A percentile compares a stretch with the other conserved stretches of the same genome.
Conservation (phyloP, 176 grass and related monocot genomes). For the Ensete glaucum region DNA sequence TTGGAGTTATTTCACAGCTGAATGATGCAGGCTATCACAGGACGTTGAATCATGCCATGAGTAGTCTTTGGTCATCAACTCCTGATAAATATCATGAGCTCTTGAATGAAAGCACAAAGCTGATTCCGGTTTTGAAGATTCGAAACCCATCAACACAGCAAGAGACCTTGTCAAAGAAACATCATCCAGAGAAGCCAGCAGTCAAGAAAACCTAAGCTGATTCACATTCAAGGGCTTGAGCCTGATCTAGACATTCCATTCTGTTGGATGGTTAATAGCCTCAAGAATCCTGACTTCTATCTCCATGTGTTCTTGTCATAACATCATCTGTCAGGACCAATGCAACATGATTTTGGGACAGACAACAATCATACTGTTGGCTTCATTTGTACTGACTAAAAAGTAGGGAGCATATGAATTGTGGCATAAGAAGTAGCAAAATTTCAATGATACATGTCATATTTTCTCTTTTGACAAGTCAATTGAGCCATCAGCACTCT, state of each 20-base stretch:
- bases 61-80: slow-evolving; percentile 37
- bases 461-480: no score
- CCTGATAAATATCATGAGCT: background rate
- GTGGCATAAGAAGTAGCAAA: no score
- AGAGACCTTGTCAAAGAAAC: background rate
- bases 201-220: slow-evolving; percentile 38
- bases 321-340: slow-evolving; percentile 20
- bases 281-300: slow-evolving; percentile 63
- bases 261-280: slow-evolving; percentile 68
- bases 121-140: slow-evolving; percentile 11
- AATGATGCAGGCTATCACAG: slow-evolving; percentile 36
- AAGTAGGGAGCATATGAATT: no score
- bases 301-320: slow-evolving; percentile 51
- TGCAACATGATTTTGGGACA: background rate
- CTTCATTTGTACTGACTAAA: no score
- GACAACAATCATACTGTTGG: no score
- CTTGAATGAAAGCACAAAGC: background rate
- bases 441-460: no score
- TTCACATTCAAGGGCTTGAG: slow-evolving; percentile 72
- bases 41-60: slow-evolving; percentile 49
- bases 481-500: no score
- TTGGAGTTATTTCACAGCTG: background rate
- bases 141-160: slow-evolving; percentile 7
- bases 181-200: background rate
- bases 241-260: slow-evolving; percentile 63